These are phyloP conservation scores for Blastocystis sp. DNA, from an alignment of 352 stramenopile species.

Conservation along the genomic window DNA sequence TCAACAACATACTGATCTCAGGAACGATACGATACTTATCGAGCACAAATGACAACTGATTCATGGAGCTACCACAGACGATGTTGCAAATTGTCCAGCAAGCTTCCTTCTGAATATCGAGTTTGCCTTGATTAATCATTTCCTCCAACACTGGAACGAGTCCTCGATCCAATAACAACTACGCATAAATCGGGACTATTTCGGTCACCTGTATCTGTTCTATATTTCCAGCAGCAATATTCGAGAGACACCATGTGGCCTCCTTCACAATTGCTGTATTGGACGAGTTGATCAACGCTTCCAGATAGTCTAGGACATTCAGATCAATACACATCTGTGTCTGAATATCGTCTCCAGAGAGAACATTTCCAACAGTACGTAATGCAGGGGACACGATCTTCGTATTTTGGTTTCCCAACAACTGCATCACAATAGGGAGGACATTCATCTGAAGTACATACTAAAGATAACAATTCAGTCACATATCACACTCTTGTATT, in stretches of 20 bases:
- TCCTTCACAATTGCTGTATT: constrained; percentile 98
- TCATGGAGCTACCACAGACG: constrained; percentile 80
- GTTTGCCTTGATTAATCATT: constrained; percentile 89
- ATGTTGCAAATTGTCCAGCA: constrained; percentile 97
- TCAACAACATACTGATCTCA: constrained; percentile 79
- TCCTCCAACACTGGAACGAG: constrained; percentile 92
- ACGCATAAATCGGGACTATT: neutral
- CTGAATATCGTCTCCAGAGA: constrained; percentile 95
- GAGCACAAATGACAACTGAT: constrained; percentile 90
- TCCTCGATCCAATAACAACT: constrained; percentile 85
- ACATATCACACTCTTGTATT: constrained; percentile 98
- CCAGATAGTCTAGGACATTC: constrained; percentile 87
- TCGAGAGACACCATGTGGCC: constrained; percentile 97
- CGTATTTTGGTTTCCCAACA: constrained; percentile 70
- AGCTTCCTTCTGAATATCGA: constrained; percentile 95
- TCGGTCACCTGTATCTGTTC: constrained; percentile 86
- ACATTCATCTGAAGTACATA: constrained; percentile 24
- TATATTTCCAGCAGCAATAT: constrained; percentile 96
- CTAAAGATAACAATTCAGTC: neutral
- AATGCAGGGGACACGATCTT: constrained; percentile 90
- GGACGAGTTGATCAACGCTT: constrained; percentile 80
- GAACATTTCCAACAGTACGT: constrained; percentile 94
- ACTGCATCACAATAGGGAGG: neutral
- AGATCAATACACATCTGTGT: constrained; percentile 98
- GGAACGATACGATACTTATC: constrained; percentile 85